Evolutionary conservation across 257 asterid species (phyloP).

Genomic region (Penstemon davidsonii): DNA sequence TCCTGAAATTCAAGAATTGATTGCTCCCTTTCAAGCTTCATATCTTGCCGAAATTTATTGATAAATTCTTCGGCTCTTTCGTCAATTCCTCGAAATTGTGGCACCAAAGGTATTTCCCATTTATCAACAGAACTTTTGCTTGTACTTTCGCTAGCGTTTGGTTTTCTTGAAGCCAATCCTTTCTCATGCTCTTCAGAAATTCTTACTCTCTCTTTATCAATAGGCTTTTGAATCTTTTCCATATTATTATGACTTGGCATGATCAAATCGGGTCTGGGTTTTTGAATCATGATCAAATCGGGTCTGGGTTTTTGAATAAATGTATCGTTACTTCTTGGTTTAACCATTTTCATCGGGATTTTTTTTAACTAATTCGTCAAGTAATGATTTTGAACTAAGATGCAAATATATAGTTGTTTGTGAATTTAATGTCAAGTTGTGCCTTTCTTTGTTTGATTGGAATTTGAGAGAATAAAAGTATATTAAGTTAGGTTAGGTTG

Average conservation of each 20-base stretch:
- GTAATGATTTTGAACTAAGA: too few species aligned
- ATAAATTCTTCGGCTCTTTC: constrained; percentile 63
- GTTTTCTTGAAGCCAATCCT: constrained; percentile 7
- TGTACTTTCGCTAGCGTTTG: constrained; percentile 22
- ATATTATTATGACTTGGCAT: not conserved
- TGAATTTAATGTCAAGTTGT: too few species aligned
- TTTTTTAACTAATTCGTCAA: too few species aligned
- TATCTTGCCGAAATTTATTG: constrained; percentile 51
- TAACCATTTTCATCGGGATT: constrained; percentile 8
- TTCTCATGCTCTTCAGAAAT: not conserved
- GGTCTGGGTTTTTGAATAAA: constrained; percentile 7
- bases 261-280: not conserved
- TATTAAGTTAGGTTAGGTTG: too few species aligned
- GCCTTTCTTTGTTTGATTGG: too few species aligned
- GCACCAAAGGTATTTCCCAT: constrained; percentile 37
- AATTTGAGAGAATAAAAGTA: too few species aligned
- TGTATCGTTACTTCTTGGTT: constrained; percentile 22
- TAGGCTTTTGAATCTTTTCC: not conserved
- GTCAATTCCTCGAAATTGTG: constrained; percentile 48
- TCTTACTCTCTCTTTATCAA: not conserved
- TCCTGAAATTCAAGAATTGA: constrained; percentile 62
- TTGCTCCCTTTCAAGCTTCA: constrained; percentile 67
- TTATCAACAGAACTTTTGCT: constrained; percentile 7
- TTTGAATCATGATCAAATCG: not conserved
- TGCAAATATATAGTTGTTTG: too few species aligned